Conservation (phyloP, 208 protist genomes). For the Zelonia costaricensis region DNA sequence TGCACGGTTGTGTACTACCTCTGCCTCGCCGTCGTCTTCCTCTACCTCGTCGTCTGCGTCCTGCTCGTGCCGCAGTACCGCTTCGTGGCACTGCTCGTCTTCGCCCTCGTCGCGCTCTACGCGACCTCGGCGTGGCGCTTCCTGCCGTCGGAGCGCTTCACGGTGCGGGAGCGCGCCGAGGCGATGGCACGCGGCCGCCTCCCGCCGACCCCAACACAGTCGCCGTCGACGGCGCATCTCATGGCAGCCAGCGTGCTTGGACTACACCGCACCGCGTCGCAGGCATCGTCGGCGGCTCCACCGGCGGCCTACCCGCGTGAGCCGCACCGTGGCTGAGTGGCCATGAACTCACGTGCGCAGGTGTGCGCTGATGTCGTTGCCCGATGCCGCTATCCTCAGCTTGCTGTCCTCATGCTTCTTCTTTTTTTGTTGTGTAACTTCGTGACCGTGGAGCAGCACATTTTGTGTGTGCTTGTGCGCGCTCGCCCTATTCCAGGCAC, state of each 20-base stretch:
- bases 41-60: constrained; percentile 26
- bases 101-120: constrained; percentile 11
- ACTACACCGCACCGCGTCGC: too few relatives aligned
- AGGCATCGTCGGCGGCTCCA: too few relatives aligned
- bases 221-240: not conserved
- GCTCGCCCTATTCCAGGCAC: too few relatives aligned
- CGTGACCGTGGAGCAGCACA: too few relatives aligned
- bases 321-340: too few relatives aligned
- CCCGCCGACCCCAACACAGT: not conserved
- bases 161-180: constrained; percentile 16
- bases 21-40: constrained; percentile 6
- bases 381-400: too few relatives aligned
- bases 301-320: too few relatives aligned
- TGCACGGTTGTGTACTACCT: constrained; percentile 19
- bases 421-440: too few relatives aligned
- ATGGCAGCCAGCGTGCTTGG: not conserved
- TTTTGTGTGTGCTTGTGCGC: too few relatives aligned
- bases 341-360: too few relatives aligned
- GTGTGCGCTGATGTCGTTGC: too few relatives aligned
- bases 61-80: constrained; percentile 22
- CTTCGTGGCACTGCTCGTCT: constrained; percentile 19
- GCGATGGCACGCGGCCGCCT: constrained; percentile 13
- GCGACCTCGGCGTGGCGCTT: constrained; percentile 23
- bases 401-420: too few relatives aligned
- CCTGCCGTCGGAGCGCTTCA: constrained; percentile 24